Conservation (phyloP, 768 basidiomycete species). For the Hericium coralloides region DNA sequence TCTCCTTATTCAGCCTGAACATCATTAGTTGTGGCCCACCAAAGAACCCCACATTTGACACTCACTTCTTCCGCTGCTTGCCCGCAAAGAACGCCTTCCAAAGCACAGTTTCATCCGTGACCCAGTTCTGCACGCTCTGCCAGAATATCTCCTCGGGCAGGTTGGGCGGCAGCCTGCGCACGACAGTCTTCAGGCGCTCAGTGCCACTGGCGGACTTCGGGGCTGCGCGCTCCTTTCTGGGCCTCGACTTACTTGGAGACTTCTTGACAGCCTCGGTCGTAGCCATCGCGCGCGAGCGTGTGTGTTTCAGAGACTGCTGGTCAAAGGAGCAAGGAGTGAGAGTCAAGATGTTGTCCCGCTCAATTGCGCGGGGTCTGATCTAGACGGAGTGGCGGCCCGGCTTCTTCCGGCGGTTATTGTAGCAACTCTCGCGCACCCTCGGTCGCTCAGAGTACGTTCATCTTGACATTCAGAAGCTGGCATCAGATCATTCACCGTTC, state of each 20-base stretch:
- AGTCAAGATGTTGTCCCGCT: too few species aligned
- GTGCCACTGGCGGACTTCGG: slow-evolving; percentile 18
- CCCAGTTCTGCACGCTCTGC: slow-evolving; percentile 83
- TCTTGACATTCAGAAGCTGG: too few species aligned
- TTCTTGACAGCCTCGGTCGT: slow-evolving; percentile 14
- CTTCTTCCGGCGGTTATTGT: too few species aligned
- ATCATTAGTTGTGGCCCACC: not conserved
- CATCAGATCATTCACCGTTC: too few species aligned
- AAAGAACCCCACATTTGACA: slow-evolving; percentile 1
- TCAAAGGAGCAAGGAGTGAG: too few species aligned
- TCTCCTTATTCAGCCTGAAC: slow-evolving; percentile 72
- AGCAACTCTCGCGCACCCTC: too few species aligned
- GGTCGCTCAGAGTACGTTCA: too few species aligned
- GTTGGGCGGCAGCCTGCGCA: slow-evolving; percentile 84
- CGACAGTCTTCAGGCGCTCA: slow-evolving; percentile 77
- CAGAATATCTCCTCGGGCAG: slow-evolving; percentile 91
- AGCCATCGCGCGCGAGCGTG: not conserved
- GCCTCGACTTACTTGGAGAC: slow-evolving; percentile 22
- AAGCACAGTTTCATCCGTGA: slow-evolving; percentile 56
- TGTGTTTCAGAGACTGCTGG: too few species aligned
- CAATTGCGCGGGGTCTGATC: too few species aligned
- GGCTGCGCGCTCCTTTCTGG: slow-evolving; percentile 13
- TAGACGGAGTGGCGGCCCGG: too few species aligned
- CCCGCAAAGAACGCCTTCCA: slow-evolving; percentile 66
- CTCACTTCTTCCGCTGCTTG: slow-evolving; percentile 62